These are phyloP conservation scores for Xylariaceae sp. DNA, from an alignment of 2,329 filamentous ascomycete species.

Conservation along the genomic window DNA sequence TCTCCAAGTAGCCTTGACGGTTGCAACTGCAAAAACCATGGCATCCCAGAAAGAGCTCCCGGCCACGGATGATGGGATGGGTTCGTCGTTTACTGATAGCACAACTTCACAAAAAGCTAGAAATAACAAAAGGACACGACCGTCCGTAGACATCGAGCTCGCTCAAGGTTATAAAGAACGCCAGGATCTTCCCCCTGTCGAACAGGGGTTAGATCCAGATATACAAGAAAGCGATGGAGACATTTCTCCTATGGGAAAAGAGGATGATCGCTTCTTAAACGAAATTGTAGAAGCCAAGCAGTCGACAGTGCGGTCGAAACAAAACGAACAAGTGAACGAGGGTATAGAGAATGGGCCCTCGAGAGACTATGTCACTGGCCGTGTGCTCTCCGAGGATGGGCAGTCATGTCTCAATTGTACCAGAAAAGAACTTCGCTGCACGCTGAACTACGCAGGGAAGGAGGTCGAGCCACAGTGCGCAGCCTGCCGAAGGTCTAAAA, in stretches of 20 bases:
- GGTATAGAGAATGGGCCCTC: neutral
- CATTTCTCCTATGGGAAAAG: neutral
- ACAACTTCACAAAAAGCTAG: neutral
- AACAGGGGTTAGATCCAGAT: neutral
- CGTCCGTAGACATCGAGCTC: constrained; percentile 14
- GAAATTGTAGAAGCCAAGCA: neutral
- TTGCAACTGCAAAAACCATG: neutral
- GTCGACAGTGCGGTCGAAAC: neutral
- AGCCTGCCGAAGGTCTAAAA: constrained; percentile 29
- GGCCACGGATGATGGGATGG: neutral
- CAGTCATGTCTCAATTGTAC: constrained; percentile 33
- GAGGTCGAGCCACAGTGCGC: constrained; percentile 29
- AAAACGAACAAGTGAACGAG: neutral
- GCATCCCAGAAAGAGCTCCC: neutral
- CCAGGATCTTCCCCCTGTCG: constrained; percentile 13
- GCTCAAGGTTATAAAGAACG: constrained; percentile 15
- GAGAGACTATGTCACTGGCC: constrained; percentile 30
- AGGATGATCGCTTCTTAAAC: neutral
- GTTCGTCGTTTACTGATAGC: neutral
- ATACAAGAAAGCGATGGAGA: neutral
- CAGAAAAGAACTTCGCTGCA: constrained; percentile 34
- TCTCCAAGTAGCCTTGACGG: too few relatives aligned
- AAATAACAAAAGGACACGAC: constrained; percentile 3
- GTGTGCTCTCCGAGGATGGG: constrained; percentile 21
- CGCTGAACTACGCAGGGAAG: constrained; percentile 29